These are phyloP conservation scores for Saccharomyces hybrid DNA, from an alignment of 1,139 yeast species.

Conservation along the genomic window DNA sequence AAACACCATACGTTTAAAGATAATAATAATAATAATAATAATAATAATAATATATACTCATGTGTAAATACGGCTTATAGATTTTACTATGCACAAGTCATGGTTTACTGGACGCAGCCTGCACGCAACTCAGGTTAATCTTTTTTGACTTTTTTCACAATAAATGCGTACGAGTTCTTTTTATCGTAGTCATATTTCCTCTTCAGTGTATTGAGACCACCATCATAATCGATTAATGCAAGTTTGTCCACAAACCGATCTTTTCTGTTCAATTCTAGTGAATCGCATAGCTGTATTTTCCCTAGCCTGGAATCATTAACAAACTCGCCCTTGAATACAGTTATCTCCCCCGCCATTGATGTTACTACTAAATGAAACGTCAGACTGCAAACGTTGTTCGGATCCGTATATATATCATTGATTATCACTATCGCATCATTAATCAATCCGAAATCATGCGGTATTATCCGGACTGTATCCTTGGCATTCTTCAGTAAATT, in stretches of 20 bases:
- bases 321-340: constrained; percentile 19
- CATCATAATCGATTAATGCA: constrained; percentile 9
- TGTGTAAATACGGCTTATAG: neutral
- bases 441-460: constrained; percentile 20
- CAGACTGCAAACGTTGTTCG: constrained; percentile 10
- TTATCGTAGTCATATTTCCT: neutral
- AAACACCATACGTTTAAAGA: neutral
- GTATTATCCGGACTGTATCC: constrained; percentile 14
- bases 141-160: neutral
- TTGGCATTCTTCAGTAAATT: constrained; percentile 8
- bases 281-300: constrained; percentile 14
- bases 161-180: neutral
- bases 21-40: neutral
- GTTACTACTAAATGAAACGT: constrained; percentile 16
- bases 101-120: neutral
- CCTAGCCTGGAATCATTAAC: constrained; percentile 17
- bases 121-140: neutral
- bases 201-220: neutral
- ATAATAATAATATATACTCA: neutral
- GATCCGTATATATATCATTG: constrained; percentile 9
- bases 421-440: constrained; percentile 21
- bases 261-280: constrained; percentile 11
- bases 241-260: constrained; percentile 21
- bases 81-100: neutral
- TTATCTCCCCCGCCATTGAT: constrained; percentile 18